phyloP scores from a whole-genome alignment of 192 early-diverging fungal species.

The Dispira parvispora region DNA sequence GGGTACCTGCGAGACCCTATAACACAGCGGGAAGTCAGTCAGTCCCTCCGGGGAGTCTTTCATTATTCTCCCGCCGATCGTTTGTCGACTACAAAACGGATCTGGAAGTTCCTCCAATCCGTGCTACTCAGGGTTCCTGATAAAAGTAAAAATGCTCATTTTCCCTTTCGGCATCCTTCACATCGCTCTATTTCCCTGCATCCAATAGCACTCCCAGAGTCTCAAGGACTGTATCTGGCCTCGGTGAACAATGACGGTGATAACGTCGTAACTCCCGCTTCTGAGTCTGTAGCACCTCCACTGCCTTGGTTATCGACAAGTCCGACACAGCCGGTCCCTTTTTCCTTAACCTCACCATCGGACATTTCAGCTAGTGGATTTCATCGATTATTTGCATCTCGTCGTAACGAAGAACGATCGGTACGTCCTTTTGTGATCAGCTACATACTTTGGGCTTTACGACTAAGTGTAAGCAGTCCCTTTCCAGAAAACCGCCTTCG shows the following conservation, averaged over 20 bases:
- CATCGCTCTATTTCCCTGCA: not conserved
- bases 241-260: not conserved
- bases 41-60: not conserved
- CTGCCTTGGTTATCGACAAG: not conserved
- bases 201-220: not conserved
- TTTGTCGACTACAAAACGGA: not conserved
- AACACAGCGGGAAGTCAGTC: not conserved
- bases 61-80: not conserved
- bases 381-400: not conserved
- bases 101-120: not conserved
- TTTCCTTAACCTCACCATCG: not conserved
- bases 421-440: not conserved
- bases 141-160: too few species aligned
- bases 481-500: not conserved
- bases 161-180: not conserved
- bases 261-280: not conserved
- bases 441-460: not conserved
- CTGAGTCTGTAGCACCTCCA: not conserved
- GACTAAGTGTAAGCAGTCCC: conserved; percentile 8
- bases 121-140: not conserved
- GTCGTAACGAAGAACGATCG: not conserved
- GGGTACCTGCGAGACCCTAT: not conserved
- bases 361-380: not conserved
- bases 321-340: not conserved
- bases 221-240: not conserved